Base-by-base conservation (phyloP, 331 rosid species). In the Phaseolus coccineus region DNA sequence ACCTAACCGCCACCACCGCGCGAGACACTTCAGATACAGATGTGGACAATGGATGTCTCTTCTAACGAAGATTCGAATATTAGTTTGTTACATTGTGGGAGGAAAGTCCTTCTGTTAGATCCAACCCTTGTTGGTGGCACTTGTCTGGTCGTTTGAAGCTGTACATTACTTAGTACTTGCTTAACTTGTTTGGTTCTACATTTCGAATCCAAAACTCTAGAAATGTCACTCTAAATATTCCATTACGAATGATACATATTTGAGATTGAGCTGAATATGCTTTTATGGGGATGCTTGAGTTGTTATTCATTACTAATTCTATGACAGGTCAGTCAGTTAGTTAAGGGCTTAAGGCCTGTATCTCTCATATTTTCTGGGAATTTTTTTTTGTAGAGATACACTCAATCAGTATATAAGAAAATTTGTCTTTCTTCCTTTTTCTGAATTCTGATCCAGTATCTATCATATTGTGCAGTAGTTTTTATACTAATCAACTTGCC, bases 191-290 rank as follows among this genome's bases (percentile, higher is more conserved):
- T 64, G 40, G 65, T 8, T 62, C 77, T 9, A 4, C 48, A 42
- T 67, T 56, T 52, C 71, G 51, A 51, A 52, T 16, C 30, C 50
- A 25, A 44, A 19, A 19, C 22, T 19, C 22, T 35, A 56, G 14
- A 59, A 48, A 47, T 31, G 62, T 77, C 71, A 72, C 11, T 73
- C 67, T 56, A 78, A 67, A 72, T 46, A 25, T 56, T 72, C 27
- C 71, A 35, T 58, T 63, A 48, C 39, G 39, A 6, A 35, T 4
- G 40, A 5, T 35, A 35, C 40, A 35, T 35, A 35, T 35, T 35
- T 35, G 40, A 4, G 40, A 35, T 35, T 5, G 40, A 35, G 40
- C 33, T 56, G 22, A 27, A 27, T 70, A 50, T 71, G 55, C 55
- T 77, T 56, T 30, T 44, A 53, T 64, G 40, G 40, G 63, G 50